Conservation (phyloP, 2,329 filamentous ascomycete species). For the Juglanconis sp. region DNA sequence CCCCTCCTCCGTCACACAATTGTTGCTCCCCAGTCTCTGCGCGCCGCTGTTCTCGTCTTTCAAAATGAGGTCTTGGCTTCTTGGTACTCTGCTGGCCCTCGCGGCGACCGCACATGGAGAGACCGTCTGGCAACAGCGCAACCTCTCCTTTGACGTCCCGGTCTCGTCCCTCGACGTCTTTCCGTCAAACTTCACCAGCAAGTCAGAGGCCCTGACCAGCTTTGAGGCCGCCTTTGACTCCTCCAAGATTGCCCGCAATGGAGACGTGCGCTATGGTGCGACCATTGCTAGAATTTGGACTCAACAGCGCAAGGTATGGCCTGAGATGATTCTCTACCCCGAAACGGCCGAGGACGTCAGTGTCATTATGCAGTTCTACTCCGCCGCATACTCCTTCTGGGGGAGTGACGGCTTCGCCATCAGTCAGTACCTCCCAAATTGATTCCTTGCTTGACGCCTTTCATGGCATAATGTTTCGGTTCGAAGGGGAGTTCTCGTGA, state of each 20-base stretch:
- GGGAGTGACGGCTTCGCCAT: conserved; percentile 11
- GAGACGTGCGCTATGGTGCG: conserved; percentile 5
- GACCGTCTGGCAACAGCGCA: conserved; percentile 9
- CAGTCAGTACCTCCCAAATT: neutral
- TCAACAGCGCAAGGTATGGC: conserved; percentile 13
- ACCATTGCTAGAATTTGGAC: conserved; percentile 12
- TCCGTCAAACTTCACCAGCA: conserved; percentile 4
- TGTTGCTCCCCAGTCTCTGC: neutral
- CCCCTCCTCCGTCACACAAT: neutral
- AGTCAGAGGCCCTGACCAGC: neutral
- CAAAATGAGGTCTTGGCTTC: neutral
- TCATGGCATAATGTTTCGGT: too few species aligned
- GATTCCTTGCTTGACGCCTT: neutral
- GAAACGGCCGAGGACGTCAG: conserved; percentile 7
- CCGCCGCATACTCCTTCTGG: conserved; percentile 9
- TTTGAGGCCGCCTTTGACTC: neutral
- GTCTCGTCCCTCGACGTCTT: neutral
- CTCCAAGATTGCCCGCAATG: conserved; percentile 6
- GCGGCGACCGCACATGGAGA: neutral
- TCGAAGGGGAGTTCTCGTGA: too few species aligned
- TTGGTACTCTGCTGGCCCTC: neutral
- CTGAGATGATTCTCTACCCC: conserved; percentile 12
- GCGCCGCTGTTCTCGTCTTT: neutral
- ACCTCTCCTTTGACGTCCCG: conserved; percentile 3
- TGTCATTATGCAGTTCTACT: conserved; percentile 15